Conservation (phyloP, 23 red algal species). For the Agarophyton chilense region DNA sequence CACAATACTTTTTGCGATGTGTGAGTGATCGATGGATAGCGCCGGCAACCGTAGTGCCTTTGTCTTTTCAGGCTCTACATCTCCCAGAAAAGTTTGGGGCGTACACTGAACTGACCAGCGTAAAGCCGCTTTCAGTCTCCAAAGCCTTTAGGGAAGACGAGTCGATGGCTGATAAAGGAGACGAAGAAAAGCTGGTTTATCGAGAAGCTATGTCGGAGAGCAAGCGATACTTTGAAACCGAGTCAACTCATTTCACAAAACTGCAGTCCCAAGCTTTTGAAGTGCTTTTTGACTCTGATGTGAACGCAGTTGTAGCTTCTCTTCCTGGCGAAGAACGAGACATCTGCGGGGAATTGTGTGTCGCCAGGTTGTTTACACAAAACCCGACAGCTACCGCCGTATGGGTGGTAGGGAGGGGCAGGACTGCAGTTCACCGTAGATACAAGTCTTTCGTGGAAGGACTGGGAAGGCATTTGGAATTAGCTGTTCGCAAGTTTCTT, state of each 20-base stretch:
- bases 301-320: constrained; percentile 74
- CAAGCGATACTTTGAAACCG: constrained; percentile 12
- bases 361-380: constrained; percentile 53
- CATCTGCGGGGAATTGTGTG: constrained; percentile 56
- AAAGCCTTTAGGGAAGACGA: constrained; percentile 57
- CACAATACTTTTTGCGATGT: constrained; percentile 77
- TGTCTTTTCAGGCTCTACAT: constrained; percentile 71
- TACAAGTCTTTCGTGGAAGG: background rate
- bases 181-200: constrained; percentile 25
- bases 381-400: constrained; percentile 53
- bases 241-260: constrained; percentile 56
- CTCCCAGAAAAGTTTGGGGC: constrained; percentile 81
- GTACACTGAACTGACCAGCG: constrained; percentile 55
- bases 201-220: constrained; percentile 40
- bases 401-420: constrained; percentile 41
- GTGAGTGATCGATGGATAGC: constrained; percentile 87
- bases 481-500: constrained; percentile 23
- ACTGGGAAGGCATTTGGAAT: constrained; percentile 4
- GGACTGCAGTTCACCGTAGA: constrained; percentile 30
- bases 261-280: constrained; percentile 93
- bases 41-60: constrained; percentile 61
- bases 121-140: constrained; percentile 54
- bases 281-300: constrained; percentile 77
- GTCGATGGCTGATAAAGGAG: background rate
- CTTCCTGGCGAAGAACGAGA: constrained; percentile 72